phyloP scores from a whole-genome alignment of 495 filamentous ascomycete species.

The Aspergillus bridgeri region DNA sequence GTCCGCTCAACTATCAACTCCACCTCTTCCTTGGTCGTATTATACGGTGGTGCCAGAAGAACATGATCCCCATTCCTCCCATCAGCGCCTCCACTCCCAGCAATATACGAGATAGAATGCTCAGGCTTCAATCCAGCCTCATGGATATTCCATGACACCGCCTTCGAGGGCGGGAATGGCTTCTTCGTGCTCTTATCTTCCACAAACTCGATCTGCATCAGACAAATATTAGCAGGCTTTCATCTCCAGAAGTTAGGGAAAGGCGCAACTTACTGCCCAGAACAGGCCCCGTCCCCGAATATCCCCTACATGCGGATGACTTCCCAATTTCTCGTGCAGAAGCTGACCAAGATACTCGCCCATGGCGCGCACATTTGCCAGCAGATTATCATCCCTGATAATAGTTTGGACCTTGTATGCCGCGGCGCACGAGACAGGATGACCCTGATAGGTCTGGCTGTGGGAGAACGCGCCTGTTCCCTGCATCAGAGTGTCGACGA shows the following conservation, averaged over 20 bases:
- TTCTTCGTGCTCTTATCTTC: slow-evolving; percentile 49
- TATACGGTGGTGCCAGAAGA: slow-evolving; percentile 71
- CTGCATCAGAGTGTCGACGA: slow-evolving; percentile 46
- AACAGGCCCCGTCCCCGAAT: slow-evolving; percentile 52
- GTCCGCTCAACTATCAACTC: slow-evolving; percentile 50
- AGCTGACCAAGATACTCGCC: slow-evolving; percentile 38
- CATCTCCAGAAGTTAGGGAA: too few species aligned
- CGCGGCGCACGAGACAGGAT: slow-evolving; percentile 47
- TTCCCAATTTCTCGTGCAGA: slow-evolving; percentile 34
- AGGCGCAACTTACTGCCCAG: slow-evolving; percentile 46
- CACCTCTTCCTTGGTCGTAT: slow-evolving; percentile 55
- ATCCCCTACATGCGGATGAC: slow-evolving; percentile 47
- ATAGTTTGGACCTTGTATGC: slow-evolving; percentile 48
- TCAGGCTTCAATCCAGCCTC: slow-evolving; percentile 44
- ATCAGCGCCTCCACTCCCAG: slow-evolving; percentile 63
- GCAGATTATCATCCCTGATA: slow-evolving; percentile 38
- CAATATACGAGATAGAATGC: slow-evolving; percentile 65
- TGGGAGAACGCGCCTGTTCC: slow-evolving; percentile 49
- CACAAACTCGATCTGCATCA: slow-evolving; percentile 53
- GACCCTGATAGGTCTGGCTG: slow-evolving; percentile 54
- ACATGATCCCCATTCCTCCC: slow-evolving; percentile 68
- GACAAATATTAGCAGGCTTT: slow-evolving; percentile 7
- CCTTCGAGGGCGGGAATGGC: slow-evolving; percentile 38
- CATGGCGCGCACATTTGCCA: slow-evolving; percentile 44
- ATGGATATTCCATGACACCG: slow-evolving; percentile 46